Percentiles rank a stretch among this genome's conserved stretches.
phyloP scores from a whole-genome alignment of 192 early-diverging fungal species.

The Dissophora ornata region DNA sequence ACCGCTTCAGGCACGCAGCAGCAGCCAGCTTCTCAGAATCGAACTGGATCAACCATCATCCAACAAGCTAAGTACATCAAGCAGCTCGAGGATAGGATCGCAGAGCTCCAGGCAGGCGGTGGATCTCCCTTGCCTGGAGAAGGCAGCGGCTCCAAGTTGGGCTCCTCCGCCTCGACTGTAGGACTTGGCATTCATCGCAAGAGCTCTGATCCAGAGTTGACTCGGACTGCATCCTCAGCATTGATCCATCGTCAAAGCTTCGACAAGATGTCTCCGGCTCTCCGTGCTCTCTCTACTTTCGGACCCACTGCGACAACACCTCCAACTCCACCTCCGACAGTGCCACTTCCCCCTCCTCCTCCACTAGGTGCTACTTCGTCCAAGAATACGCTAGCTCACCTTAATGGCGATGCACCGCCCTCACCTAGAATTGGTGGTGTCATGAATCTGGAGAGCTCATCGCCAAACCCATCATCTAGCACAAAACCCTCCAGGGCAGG shows the following conservation, averaged over 20 bases:
- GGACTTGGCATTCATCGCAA: conserved; percentile 35
- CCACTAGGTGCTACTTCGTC: conserved; percentile 8
- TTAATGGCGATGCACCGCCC: conserved; percentile 15
- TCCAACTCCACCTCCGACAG: conserved; percentile 32
- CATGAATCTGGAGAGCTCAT: conserved; percentile 1
- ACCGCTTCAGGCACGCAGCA: not conserved
- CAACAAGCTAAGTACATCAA: conserved; percentile 53
- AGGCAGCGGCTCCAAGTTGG: conserved; percentile 14
- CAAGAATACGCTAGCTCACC: conserved; percentile 17
- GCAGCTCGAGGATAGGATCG: conserved; percentile 42
- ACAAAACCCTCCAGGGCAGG: conserved; percentile 22
- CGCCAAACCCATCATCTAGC: conserved; percentile 6
- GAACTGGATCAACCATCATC: conserved; percentile 36
- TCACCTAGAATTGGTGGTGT: conserved; percentile 32
- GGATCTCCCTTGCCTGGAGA: conserved; percentile 20
- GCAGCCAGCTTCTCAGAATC: conserved; percentile 11
- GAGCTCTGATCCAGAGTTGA: conserved; percentile 28
- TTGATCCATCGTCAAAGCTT: conserved; percentile 10
- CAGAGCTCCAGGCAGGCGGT: conserved; percentile 43
- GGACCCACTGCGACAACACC: conserved; percentile 9
- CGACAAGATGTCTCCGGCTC: conserved; percentile 24
- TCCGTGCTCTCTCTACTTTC: conserved; percentile 24
- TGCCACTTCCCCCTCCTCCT: conserved; percentile 25
- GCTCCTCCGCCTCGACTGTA: conserved; percentile 11
- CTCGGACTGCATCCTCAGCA: not conserved